A percentile compares a stretch with the other conserved stretches of the same genome.
phyloP scores from a whole-genome alignment of 108 stramenopile species.

The Skeletonema grethae region DNA sequence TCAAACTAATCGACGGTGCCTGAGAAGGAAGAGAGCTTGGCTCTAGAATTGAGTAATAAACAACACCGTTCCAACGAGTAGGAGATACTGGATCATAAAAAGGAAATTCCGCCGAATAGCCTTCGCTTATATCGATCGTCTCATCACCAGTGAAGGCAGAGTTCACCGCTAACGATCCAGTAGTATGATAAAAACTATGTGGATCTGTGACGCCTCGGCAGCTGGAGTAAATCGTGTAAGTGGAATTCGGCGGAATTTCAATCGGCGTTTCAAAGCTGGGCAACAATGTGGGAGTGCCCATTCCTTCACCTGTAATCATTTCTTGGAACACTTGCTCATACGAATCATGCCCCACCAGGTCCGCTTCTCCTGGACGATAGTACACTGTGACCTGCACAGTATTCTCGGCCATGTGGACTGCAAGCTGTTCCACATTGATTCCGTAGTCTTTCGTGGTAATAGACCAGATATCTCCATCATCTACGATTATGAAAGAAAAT shows the following conservation, averaged over 20 bases:
- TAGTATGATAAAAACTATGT: neutral
- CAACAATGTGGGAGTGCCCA: neutral
- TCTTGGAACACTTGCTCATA: neutral
- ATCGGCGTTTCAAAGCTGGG: neutral
- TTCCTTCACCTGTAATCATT: neutral
- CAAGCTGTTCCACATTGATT: neutral
- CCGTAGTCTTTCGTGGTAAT: neutral
- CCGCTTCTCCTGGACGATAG: neutral
- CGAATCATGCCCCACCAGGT: neutral
- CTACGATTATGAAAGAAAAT: too few species aligned
- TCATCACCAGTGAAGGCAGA: neutral
- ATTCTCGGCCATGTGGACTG: neutral
- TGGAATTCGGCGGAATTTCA: neutral
- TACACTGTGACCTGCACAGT: neutral
- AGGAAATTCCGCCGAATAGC: neutral
- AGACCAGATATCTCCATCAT: neutral
- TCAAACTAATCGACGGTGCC: neutral
- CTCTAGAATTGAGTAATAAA: neutral
- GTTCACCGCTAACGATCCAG: neutral
- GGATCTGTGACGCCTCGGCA: neutral
- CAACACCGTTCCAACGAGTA: neutral
- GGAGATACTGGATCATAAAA: neutral
- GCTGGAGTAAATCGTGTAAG: neutral
- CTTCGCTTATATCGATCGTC: neutral
- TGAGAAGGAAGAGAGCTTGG: neutral